Base-by-base conservation (phyloP, 1,139 yeast species). In the Candida sp. region DNA sequence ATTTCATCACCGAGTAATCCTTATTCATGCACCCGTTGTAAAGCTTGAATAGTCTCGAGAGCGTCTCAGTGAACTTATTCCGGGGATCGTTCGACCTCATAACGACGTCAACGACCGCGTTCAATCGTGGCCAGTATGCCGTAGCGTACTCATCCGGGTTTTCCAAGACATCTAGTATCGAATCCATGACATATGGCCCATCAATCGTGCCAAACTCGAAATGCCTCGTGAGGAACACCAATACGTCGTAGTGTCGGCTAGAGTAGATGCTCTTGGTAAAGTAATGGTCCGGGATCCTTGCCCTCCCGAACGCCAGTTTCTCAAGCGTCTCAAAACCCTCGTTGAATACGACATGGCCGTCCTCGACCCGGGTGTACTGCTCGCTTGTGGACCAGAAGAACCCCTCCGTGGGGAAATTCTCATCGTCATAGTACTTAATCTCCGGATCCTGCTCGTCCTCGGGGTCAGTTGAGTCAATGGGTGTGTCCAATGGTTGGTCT, bases 251-350 rank as follows among this genome's bases (percentile, higher is more conserved):
- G 43, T 55, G 55, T 11, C 59, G 44, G 22, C 37, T 32, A 0
- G 65, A 50, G 12, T 51, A 40, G 23, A 68, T 58, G 2, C 63
- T 63, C n/a, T 53, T 51, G 3, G 49, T 44, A 37, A 47, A 50
- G 8, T 52, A 42, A 8, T 34, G 34, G 5, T 41, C 27, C 7
- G 55, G 53, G 7, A 52, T 46, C 12, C 28, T 35, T 23, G 46
- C 44, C 47, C 49, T 35, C 28, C 53, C 33, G 11, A 25, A 30
- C n/a, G 44, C 31, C 17, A 26, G 28, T 11, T 25, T 25, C 23
- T 44, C 49, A 17, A 43, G 26, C 40, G 33, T 35, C 23, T 45
- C 51, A 26, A 45, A 46, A n/a, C 42, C 46, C 5, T 33, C 42
- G n/a, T 38, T 32, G 5, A 47, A 49, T 5, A 25, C 9, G 4